These are phyloP conservation scores for Cyathus striatus DNA, from an alignment of 768 basidiomycete species.

Conservation along the genomic window DNA sequence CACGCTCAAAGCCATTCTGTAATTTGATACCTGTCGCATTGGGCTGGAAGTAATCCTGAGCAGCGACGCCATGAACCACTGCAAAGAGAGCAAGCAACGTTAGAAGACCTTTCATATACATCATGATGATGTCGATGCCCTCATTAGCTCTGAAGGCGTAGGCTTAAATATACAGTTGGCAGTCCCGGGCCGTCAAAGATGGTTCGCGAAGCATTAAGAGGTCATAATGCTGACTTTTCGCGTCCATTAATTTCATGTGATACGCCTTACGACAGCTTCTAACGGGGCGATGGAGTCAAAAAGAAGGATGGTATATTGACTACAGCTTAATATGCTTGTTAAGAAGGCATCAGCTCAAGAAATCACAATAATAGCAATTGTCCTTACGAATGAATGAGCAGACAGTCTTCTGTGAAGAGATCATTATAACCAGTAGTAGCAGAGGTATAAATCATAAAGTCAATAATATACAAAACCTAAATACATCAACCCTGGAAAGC, in stretches of 20 bases:
- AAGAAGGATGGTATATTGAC: neutral
- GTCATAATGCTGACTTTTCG: too few relatives aligned
- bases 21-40: slow-evolving; percentile 26
- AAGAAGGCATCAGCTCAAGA: neutral
- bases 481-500: slow-evolving; percentile 73
- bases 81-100: neutral
- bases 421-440: neutral
- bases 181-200: too few relatives aligned
- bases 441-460: neutral
- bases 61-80: neutral
- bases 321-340: neutral
- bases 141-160: too few relatives aligned
- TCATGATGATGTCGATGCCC: too few relatives aligned
- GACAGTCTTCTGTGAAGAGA: neutral
- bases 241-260: too few relatives aligned
- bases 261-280: too few relatives aligned
- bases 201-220: too few relatives aligned
- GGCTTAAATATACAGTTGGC: too few relatives aligned
- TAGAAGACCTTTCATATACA: too few relatives aligned
- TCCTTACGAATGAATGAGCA: neutral
- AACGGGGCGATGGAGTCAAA: too few relatives aligned
- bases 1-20: slow-evolving; percentile 28
- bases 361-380: neutral
- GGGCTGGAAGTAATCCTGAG: slow-evolving; percentile 14
- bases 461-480: neutral